Conservation (phyloP, 2,329 filamentous ascomycete genomes). For the Sporothrix dimorphospora region DNA sequence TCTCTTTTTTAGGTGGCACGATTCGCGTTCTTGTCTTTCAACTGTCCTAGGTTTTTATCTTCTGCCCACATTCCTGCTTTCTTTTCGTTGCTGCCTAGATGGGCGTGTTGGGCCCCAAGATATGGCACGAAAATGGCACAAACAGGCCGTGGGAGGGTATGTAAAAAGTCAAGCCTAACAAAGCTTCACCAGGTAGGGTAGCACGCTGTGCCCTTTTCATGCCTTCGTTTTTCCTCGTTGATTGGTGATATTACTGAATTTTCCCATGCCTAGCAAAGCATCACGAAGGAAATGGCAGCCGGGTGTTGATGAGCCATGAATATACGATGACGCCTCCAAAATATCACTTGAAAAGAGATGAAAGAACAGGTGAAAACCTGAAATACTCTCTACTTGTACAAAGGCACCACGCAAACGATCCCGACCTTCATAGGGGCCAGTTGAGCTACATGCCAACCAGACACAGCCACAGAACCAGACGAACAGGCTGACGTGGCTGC, state of each 20-base stretch:
- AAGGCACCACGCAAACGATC: too few relatives aligned
- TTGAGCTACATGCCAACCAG: not conserved
- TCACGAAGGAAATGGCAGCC: too few relatives aligned
- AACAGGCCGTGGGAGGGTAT: not conserved
- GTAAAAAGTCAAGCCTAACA: not conserved
- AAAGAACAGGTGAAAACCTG: not conserved
- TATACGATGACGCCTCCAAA: too few relatives aligned
- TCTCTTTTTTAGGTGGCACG: not conserved
- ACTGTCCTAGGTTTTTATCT: too few relatives aligned
- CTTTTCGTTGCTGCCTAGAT: slow-evolving; percentile 5
- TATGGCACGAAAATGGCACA: not conserved
- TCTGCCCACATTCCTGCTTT: not conserved
- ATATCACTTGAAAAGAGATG: not conserved
- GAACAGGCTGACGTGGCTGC: not conserved
- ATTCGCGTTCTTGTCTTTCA: too few relatives aligned
- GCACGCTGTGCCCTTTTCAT: not conserved
- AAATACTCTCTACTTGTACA: not conserved
- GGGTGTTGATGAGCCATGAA: too few relatives aligned
- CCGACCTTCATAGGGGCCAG: not conserved
- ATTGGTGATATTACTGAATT: too few relatives aligned
- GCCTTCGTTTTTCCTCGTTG: too few relatives aligned
- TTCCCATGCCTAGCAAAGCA: too few relatives aligned
- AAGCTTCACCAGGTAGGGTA: not conserved
- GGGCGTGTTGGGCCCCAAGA: not conserved
- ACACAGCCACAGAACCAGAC: not conserved